A percentile compares a stretch with the other conserved stretches of the same genome.
Conservation (phyloP, 306 rosid genomes). For the Cercis canadensis region DNA sequence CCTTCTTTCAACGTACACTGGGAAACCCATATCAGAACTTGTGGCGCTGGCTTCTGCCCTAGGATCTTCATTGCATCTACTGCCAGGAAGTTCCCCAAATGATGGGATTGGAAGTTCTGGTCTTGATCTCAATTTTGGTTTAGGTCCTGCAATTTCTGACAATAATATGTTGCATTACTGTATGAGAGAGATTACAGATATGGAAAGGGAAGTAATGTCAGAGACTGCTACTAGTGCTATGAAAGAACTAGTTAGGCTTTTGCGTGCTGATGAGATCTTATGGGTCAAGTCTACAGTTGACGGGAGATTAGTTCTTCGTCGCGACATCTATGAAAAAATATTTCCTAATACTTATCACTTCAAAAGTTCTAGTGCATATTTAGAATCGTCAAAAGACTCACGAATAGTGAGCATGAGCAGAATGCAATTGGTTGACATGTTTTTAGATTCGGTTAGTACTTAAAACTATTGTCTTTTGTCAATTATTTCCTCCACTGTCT, state of each 20-base stretch:
- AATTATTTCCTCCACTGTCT: no score
- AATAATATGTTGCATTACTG: background rate
- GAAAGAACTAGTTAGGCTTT: slow-evolving; percentile 55
- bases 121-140: slow-evolving; percentile 13
- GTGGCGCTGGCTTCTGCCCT: slow-evolving; percentile 30
- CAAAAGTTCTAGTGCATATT: slow-evolving; percentile 33
- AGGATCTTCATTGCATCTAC: slow-evolving; percentile 32
- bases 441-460: slow-evolving; percentile 57
- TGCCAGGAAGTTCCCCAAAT: slow-evolving; percentile 39
- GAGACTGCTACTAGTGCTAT: slow-evolving; percentile 48
- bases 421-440: slow-evolving; percentile 51
- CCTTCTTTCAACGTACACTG: slow-evolving; percentile 52
- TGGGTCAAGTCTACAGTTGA: slow-evolving; percentile 51
- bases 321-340: slow-evolving; percentile 48
- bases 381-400: slow-evolving; percentile 72
- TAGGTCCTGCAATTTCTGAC: background rate
- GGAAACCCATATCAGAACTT: slow-evolving; percentile 51
- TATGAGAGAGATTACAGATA: slow-evolving; percentile 16
- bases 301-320: slow-evolving; percentile 41
- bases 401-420: slow-evolving; percentile 48
- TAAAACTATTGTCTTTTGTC: no score
- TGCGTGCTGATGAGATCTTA: slow-evolving; percentile 56
- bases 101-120: slow-evolving; percentile 27
- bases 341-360: slow-evolving; percentile 49
- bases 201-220: slow-evolving; percentile 46